Evolutionary conservation across 2,329 filamentous ascomycete genomes (phyloP).

Genomic region (Talaromyces sp.): DNA sequence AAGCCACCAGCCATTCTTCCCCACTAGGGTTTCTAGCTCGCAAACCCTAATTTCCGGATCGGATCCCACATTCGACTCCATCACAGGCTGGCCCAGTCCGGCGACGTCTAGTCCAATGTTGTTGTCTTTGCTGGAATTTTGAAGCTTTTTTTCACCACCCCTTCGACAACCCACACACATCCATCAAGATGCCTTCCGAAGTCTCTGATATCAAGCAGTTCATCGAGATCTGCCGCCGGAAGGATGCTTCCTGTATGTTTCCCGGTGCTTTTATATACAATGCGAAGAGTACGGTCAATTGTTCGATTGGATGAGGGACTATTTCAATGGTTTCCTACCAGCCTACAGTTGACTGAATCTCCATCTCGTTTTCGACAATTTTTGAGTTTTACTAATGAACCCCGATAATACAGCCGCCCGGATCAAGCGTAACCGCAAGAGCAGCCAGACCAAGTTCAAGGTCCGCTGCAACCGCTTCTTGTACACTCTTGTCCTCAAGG

Average conservation of each 20-base stretch:
- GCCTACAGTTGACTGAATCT: slow-evolving; percentile 9
- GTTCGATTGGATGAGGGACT: not conserved
- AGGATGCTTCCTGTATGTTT: slow-evolving; percentile 96
- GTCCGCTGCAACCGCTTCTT: slow-evolving; percentile 95
- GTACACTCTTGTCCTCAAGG: slow-evolving; percentile 98
- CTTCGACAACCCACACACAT: slow-evolving; percentile 22
- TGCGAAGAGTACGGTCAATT: not conserved
- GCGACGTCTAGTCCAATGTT: slow-evolving; percentile 14
- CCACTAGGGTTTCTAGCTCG: slow-evolving; percentile 18
- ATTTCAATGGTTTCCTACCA: no score
- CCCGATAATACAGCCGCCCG: slow-evolving; percentile 64
- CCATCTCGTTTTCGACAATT: not conserved
- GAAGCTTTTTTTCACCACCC: not conserved
- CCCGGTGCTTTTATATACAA: no score
- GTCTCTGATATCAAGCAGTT: slow-evolving; percentile 99
- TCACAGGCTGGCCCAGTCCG: slow-evolving; percentile 7
- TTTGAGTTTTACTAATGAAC: not conserved
- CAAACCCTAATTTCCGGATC: slow-evolving; percentile 27
- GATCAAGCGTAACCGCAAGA: slow-evolving; percentile 94
- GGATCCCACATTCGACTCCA: slow-evolving; percentile 17
- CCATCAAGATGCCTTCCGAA: slow-evolving; percentile 94
- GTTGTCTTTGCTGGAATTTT: slow-evolving; percentile 3
- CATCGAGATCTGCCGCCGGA: slow-evolving; percentile 99
- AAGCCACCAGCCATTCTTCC: slow-evolving; percentile 8
- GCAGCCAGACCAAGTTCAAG: slow-evolving; percentile 99